Conservation (phyloP, 208 protist species). For the Trypanosoma conorhini region DNA sequence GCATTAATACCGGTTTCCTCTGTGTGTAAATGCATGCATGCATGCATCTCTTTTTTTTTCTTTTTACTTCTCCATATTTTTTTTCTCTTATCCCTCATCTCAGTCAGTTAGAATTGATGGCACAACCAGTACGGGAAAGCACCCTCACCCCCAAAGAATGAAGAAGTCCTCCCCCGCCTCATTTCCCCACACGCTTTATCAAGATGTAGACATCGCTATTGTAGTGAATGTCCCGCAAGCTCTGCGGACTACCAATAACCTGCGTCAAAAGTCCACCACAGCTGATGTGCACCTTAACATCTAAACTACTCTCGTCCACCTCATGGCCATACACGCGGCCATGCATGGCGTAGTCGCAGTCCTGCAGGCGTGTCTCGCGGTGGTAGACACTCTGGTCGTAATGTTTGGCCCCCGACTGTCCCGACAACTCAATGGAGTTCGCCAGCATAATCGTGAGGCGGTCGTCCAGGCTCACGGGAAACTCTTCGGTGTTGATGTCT, state of each 20-base stretch:
- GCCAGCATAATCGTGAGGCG: slow-evolving; percentile 95
- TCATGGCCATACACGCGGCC: slow-evolving; percentile 95
- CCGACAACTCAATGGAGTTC: slow-evolving; percentile 90
- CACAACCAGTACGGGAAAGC: background rate
- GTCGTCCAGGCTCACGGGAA: slow-evolving; percentile 92
- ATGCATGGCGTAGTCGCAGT: slow-evolving; percentile 99
- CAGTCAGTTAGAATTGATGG: background rate
- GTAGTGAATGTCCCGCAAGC: slow-evolving; percentile 88
- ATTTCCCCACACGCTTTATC: slow-evolving; percentile 79
- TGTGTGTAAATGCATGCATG: background rate
- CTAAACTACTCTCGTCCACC: slow-evolving; percentile 82
- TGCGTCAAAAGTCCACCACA: slow-evolving; percentile 97
- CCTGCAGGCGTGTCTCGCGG: slow-evolving; percentile 89
- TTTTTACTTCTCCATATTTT: background rate
- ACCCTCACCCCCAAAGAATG: background rate
- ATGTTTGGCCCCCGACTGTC: slow-evolving; percentile 71
- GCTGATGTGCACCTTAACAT: slow-evolving; percentile 94
- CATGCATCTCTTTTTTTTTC: background rate
- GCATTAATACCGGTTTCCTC: background rate
- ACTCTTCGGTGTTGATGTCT: slow-evolving; percentile 98
- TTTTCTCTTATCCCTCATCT: no score
- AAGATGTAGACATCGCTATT: slow-evolving; percentile 91
- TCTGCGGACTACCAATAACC: slow-evolving; percentile 91
- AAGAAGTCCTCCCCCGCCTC: background rate
- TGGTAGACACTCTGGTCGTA: slow-evolving; percentile 93